Evolutionary conservation across 108 stramenopile species (phyloP).

Genomic region (Cyclotella sp.): DNA sequence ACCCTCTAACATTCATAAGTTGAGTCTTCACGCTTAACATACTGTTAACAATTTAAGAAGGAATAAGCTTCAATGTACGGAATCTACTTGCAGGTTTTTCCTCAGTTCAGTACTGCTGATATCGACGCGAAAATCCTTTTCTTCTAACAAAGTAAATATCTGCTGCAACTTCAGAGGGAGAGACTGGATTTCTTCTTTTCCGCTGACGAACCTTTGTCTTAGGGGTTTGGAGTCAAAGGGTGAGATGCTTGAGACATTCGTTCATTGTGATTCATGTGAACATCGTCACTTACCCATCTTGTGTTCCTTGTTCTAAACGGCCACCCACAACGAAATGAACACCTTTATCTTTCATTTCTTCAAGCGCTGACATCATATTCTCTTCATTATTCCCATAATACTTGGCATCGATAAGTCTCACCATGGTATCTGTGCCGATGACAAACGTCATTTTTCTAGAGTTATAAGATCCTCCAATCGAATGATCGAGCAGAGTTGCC

Average conservation of each 20-base stretch:
- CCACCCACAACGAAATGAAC: slow-evolving; percentile 84
- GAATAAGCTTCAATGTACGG: too few relatives aligned
- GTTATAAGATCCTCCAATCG: slow-evolving; percentile 13
- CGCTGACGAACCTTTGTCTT: slow-evolving; percentile 65
- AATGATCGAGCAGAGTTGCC: slow-evolving; percentile 47
- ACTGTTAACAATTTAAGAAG: too few relatives aligned
- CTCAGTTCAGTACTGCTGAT: slow-evolving; percentile 79
- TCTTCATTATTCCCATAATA: slow-evolving; percentile 74
- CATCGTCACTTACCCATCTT: slow-evolving; percentile 24
- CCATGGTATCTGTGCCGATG: slow-evolving; percentile 88
- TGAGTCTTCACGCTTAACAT: background rate
- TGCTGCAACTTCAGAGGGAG: slow-evolving; percentile 62
- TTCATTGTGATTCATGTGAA: background rate
- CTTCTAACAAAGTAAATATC: slow-evolving; percentile 73
- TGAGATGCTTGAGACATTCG: background rate
- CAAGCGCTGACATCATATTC: slow-evolving; percentile 62
- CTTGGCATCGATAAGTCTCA: slow-evolving; percentile 88
- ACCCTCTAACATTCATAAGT: background rate
- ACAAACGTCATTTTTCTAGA: slow-evolving; percentile 69
- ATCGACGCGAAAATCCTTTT: slow-evolving; percentile 81
- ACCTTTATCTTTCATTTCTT: slow-evolving; percentile 62
- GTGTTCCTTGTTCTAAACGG: slow-evolving; percentile 63
- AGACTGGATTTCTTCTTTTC: slow-evolving; percentile 60
- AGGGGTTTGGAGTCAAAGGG: background rate
- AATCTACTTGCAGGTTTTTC: slow-evolving; percentile 21